Percentiles rank a stretch among this genome's conserved stretches.
These are phyloP conservation scores for Pascua sp. DNA, from an alignment of 1,284 basidiomycete genomes.

Conservation along the genomic window DNA sequence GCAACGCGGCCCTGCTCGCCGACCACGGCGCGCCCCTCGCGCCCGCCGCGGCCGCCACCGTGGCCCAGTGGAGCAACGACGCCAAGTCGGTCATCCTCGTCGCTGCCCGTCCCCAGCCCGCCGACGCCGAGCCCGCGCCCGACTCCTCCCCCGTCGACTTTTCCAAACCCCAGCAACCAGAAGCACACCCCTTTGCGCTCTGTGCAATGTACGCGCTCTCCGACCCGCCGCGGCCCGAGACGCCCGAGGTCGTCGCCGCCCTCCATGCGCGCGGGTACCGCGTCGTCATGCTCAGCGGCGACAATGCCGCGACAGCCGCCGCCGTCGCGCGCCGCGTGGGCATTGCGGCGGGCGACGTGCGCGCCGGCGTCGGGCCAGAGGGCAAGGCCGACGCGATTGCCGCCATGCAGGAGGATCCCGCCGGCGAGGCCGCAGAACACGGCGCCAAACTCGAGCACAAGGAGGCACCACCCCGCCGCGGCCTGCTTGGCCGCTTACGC, in stretches of 20 bases:
- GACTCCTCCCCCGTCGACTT: slow-evolving; percentile 81
- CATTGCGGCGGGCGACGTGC: slow-evolving; percentile 71
- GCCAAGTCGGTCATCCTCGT: slow-evolving; percentile 82
- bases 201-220: slow-evolving; percentile 62
- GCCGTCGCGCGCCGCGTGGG: slow-evolving; percentile 84
- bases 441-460: background rate
- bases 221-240: slow-evolving; percentile 78
- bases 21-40: slow-evolving; percentile 30
- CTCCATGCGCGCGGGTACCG: slow-evolving; percentile 80
- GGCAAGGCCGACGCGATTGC: slow-evolving; percentile 64
- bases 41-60: slow-evolving; percentile 51
- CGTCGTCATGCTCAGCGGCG: slow-evolving; percentile 88
- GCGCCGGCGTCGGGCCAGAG: slow-evolving; percentile 85
- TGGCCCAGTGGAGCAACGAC: slow-evolving; percentile 61
- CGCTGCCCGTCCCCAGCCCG: slow-evolving; percentile 55
- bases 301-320: slow-evolving; percentile 72
- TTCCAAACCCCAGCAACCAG: slow-evolving; percentile 50
- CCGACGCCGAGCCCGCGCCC: slow-evolving; percentile 55
- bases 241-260: slow-evolving; percentile 70
- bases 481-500: too few species aligned
- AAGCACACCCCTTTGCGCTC: slow-evolving; percentile 4
- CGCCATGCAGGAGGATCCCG: slow-evolving; percentile 7
- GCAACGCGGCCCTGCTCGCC: slow-evolving; percentile 15
- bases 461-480: background rate
- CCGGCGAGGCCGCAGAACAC: background rate